Evolutionary conservation across 164 flowering plant species (phyloP).

Genomic region (Akebia trifoliata): DNA sequence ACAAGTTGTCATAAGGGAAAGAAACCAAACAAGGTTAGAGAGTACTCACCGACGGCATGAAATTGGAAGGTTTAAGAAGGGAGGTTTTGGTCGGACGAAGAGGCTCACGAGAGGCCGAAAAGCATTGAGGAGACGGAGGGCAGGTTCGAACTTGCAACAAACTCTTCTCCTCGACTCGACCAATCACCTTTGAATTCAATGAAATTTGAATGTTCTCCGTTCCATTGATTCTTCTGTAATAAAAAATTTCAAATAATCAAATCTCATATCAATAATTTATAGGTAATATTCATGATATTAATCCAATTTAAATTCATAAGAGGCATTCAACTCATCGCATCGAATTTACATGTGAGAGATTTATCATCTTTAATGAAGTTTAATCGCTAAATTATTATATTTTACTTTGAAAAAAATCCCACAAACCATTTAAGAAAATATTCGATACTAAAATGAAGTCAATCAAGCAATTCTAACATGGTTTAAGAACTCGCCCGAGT

Average conservation of each 20-base stretch:
- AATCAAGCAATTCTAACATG: too few relatives aligned
- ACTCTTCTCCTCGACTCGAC: conserved; percentile 28
- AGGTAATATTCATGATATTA: background rate
- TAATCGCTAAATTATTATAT: too few relatives aligned
- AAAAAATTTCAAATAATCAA: background rate
- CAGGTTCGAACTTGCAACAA: conserved; percentile 44
- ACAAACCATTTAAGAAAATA: too few relatives aligned
- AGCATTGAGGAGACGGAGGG: conserved; percentile 82
- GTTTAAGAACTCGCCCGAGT: too few relatives aligned
- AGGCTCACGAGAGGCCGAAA: conserved; percentile 37
- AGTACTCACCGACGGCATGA: conserved; percentile 35
- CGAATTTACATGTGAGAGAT: too few relatives aligned
- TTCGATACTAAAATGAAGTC: too few relatives aligned
- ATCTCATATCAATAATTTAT: background rate
- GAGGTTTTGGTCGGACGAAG: conserved; percentile 17
- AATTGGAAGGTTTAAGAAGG: conserved; percentile 31
- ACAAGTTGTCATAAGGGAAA: background rate
- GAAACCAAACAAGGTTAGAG: background rate
- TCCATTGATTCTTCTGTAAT: conserved; percentile 36
- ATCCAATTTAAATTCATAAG: background rate
- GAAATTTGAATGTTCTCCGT: conserved; percentile 41
- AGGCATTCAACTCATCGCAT: background rate
- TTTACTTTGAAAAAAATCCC: too few relatives aligned
- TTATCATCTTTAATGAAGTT: too few relatives aligned
- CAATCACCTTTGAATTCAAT: conserved; percentile 34